phyloP scores from a whole-genome alignment of 108 stramenopile genomes.

The Cyclotella sp. region DNA sequence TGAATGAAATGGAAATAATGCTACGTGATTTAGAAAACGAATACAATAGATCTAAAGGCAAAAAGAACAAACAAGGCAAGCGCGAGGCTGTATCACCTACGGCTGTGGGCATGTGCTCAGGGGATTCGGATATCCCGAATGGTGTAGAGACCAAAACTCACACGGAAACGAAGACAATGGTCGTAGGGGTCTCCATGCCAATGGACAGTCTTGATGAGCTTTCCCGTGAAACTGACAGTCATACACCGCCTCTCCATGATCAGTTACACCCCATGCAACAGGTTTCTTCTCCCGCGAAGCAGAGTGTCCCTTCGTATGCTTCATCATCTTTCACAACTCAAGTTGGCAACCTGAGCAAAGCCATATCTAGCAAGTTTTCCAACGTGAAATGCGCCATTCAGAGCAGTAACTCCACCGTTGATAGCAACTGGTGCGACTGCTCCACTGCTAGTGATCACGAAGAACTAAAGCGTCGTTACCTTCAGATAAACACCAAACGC shows the following conservation, averaged over 20 bases:
- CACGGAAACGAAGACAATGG: slow-evolving; percentile 9
- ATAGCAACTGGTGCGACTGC: neutral
- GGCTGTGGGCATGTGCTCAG: slow-evolving; percentile 20
- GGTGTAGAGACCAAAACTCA: neutral
- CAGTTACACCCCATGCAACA: neutral
- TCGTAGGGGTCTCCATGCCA: slow-evolving; percentile 30
- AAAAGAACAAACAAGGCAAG: slow-evolving; percentile 8
- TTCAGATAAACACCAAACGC: slow-evolving; percentile 45
- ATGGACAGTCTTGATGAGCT: slow-evolving; percentile 41
- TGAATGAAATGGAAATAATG: slow-evolving; percentile 42
- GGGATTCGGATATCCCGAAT: slow-evolving; percentile 2
- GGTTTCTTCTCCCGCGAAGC: neutral
- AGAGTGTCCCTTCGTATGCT: neutral
- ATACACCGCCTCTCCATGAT: slow-evolving; percentile 18
- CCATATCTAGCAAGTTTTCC: slow-evolving; percentile 15
- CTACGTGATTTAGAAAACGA: slow-evolving; percentile 26
- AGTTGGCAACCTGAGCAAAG: slow-evolving; percentile 14
- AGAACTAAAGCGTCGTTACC: slow-evolving; percentile 51
- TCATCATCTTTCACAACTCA: slow-evolving; percentile 1
- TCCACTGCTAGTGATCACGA: slow-evolving; percentile 8
- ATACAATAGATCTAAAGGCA: slow-evolving; percentile 20
- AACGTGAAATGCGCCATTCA: slow-evolving; percentile 7
- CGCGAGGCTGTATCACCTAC: slow-evolving; percentile 12
- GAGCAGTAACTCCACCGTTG: neutral
- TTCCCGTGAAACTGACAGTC: slow-evolving; percentile 44